These are phyloP conservation scores for Helotiales sp. DNA, from an alignment of 2,329 filamentous ascomycete genomes.

Conservation along the genomic window DNA sequence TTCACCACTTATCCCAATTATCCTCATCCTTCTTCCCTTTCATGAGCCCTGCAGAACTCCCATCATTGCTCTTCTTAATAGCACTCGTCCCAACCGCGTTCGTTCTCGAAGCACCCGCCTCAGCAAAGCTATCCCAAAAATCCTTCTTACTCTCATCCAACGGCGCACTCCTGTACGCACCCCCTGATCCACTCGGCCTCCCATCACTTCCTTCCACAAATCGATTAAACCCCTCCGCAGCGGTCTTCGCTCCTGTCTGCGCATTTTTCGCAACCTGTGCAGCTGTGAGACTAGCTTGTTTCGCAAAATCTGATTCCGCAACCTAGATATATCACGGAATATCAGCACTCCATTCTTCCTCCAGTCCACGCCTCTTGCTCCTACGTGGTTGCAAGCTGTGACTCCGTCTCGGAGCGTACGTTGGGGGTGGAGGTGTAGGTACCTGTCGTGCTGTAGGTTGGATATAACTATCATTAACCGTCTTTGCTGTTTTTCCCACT, in stretches of 20 bases:
- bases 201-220: conserved; percentile 75
- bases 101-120: conserved; percentile 31
- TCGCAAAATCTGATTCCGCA: conserved; percentile 75
- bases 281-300: conserved; percentile 60
- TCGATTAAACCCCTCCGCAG: conserved; percentile 76
- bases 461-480: conserved; percentile 86
- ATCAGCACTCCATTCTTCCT: background rate
- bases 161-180: conserved; percentile 38
- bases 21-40: conserved; percentile 50
- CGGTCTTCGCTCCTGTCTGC: conserved; percentile 69
- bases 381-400: background rate
- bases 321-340: conserved; percentile 51
- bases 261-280: conserved; percentile 67
- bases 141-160: conserved; percentile 70
- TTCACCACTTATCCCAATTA: conserved; percentile 56
- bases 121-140: conserved; percentile 92
- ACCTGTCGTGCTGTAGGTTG: conserved; percentile 91
- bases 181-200: conserved; percentile 36
- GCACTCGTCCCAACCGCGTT: conserved; percentile 33
- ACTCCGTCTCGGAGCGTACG: conserved; percentile 1
- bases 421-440: conserved; percentile 32
- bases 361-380: background rate
- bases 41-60: conserved; percentile 18
- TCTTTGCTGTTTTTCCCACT: conserved; percentile 87
- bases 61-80: conserved; percentile 30